Evolutionary conservation across 108 stramenopile genomes (phyloP).

Genomic region (Skeletonema tropicum): DNA sequence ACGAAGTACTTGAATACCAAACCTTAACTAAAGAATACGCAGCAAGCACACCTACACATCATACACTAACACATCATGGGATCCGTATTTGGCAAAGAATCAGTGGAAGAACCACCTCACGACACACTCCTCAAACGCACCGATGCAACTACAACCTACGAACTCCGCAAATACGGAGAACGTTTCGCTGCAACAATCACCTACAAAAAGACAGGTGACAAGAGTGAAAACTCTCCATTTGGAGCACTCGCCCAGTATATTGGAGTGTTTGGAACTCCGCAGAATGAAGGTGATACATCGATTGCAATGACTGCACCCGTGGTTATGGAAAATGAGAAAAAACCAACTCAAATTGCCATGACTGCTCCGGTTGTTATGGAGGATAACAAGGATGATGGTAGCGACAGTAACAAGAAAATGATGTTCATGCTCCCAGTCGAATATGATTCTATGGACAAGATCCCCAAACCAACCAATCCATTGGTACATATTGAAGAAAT

Average conservation of each 20-base stretch:
- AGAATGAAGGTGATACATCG: slow-evolving; percentile 64
- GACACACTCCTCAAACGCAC: slow-evolving; percentile 55
- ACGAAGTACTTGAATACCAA: too few species aligned
- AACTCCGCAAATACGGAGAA: slow-evolving; percentile 68
- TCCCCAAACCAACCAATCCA: slow-evolving; percentile 85
- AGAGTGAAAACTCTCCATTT: slow-evolving; percentile 60
- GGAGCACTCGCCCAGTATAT: slow-evolving; percentile 75
- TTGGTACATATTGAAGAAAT: slow-evolving; percentile 64
- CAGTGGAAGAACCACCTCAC: slow-evolving; percentile 71
- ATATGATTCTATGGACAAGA: slow-evolving; percentile 71
- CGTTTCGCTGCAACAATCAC: slow-evolving; percentile 55
- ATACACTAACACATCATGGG: slow-evolving; percentile 52
- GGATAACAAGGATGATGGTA: slow-evolving; percentile 5
- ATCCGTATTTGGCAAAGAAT: slow-evolving; percentile 76
- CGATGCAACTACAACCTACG: slow-evolving; percentile 59
- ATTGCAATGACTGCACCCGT: slow-evolving; percentile 91
- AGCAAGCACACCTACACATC: too few species aligned
- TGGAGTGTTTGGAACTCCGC: slow-evolving; percentile 78
- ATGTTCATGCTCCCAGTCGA: slow-evolving; percentile 84
- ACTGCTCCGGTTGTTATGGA: slow-evolving; percentile 78
- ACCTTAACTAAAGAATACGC: too few species aligned
- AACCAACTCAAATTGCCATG: slow-evolving; percentile 63
- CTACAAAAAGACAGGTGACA: slow-evolving; percentile 17
- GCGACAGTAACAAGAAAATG: slow-evolving; percentile 59
- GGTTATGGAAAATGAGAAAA: slow-evolving; percentile 41